phyloP scores from a whole-genome alignment of 768 basidiomycete genomes.

The Termitomyces sp. region DNA sequence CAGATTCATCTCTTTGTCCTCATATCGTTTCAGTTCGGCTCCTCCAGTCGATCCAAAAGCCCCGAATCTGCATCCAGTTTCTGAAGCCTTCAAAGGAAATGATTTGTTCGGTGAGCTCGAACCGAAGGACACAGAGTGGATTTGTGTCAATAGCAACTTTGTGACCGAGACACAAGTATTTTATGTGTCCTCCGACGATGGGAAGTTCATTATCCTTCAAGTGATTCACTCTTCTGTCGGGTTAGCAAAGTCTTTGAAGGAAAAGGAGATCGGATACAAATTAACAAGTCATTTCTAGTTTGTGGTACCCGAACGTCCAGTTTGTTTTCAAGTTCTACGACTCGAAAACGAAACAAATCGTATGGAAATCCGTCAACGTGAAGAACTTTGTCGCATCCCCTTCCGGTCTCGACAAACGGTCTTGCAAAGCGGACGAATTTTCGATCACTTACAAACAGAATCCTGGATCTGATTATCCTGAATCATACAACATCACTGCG shows the following conservation, averaged over 20 bases:
- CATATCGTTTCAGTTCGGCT: slow-evolving; percentile 34
- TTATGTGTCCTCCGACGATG: slow-evolving; percentile 44
- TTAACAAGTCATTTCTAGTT: slow-evolving; percentile 32
- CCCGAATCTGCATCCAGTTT: slow-evolving; percentile 81
- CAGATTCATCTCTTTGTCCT: neutral
- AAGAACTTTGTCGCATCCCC: slow-evolving; percentile 72
- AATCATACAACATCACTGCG: slow-evolving; percentile 74
- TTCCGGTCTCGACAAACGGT: slow-evolving; percentile 79
- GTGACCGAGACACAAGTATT: slow-evolving; percentile 86
- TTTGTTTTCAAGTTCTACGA: slow-evolving; percentile 88
- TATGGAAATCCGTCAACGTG: slow-evolving; percentile 87
- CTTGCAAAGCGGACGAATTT: slow-evolving; percentile 81
- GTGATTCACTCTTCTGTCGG: slow-evolving; percentile 20
- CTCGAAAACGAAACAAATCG: slow-evolving; percentile 62
- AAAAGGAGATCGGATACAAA: slow-evolving; percentile 9
- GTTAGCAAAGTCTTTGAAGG: slow-evolving; percentile 11
- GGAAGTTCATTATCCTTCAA: slow-evolving; percentile 13
- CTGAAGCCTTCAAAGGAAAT: slow-evolving; percentile 44
- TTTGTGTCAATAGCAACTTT: slow-evolving; percentile 75
- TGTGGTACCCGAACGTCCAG: slow-evolving; percentile 94
- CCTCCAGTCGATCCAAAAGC: slow-evolving; percentile 58
- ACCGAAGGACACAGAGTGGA: slow-evolving; percentile 74
- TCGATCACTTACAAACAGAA: slow-evolving; percentile 61
- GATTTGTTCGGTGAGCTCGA: slow-evolving; percentile 75
- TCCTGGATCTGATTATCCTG: slow-evolving; percentile 55